These are phyloP conservation scores for Aureobasidium subglaciale DNA, from an alignment of 2,329 filamentous ascomycete genomes.

Conservation along the genomic window DNA sequence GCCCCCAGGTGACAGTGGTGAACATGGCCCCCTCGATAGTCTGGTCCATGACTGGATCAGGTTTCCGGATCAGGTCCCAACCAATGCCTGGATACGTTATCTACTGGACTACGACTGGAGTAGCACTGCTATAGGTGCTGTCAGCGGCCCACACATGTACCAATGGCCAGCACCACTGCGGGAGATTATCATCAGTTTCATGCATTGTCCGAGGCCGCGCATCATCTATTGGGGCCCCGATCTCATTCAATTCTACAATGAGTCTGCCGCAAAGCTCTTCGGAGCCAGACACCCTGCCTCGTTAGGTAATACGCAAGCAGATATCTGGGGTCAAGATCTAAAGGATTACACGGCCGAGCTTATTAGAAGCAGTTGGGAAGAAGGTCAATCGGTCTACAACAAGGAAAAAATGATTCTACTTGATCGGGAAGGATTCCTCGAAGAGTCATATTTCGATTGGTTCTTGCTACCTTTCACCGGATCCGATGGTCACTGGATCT, in stretches of 20 bases:
- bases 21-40: background rate
- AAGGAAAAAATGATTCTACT: background rate
- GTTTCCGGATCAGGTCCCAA: background rate
- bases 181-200: background rate
- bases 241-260: constrained; percentile 9
- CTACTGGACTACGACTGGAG: background rate
- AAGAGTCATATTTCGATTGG: constrained; percentile 5
- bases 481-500: background rate
- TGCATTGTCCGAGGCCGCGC: background rate
- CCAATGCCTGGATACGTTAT: background rate
- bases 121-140: background rate
- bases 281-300: background rate
- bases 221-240: constrained; percentile 8
- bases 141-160: constrained; percentile 1
- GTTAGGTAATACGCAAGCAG: background rate
- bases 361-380: background rate
- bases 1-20: background rate
- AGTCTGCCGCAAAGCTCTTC: background rate
- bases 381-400: background rate
- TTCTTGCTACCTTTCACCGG: background rate
- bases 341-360: background rate
- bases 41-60: constrained; percentile 1
- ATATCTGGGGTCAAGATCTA: background rate
- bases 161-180: background rate
- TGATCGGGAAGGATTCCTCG: background rate